Evolutionary conservation across 805 yeast species (phyloP), one percentile per base, ranked within the genome.

Genomic region (Scheffersomyces stipitis): DNA sequence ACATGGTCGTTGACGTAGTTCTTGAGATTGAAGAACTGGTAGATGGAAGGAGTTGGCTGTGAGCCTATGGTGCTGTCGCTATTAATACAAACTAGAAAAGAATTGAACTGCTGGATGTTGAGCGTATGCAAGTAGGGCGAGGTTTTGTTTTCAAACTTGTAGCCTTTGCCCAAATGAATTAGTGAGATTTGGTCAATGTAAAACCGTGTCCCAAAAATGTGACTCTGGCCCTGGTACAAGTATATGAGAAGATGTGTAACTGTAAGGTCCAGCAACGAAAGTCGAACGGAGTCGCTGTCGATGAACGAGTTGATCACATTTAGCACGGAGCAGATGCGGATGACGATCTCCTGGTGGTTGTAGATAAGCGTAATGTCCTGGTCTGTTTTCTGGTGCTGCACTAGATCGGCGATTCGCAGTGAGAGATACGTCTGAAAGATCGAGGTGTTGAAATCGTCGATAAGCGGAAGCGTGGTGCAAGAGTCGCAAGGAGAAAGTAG

Each of bases 161-260:
- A 48, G 4, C 41, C 22, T 28, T 38, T 47, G 10, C 60, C 60
- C 14, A 46, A 39, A 33, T 52, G 51, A 15, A 55, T 34, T 30
- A 55, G 34, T 13, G 36, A 36, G 23, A 55, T 35, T 30, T 55
- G 58, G 37, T 52, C 48, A 9, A 55, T 44, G 14, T 18, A 46
- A 24, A 15, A 32, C 13, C 4, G 18, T 9, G 9, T 8, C 6
- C 30, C 3, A 18, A 23, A 26, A 27, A 37, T 7, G n/a, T 28
- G 13, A 7, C 31, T 30, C n/a, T 30, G 18, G 36, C 45, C 40
- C 31, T 45, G 41, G 28, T 40, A 45, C 13, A 55, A 30, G 37
- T 51, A 55, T 7, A 51, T 33, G 15, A 49, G 41, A 13, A 55
- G 40, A 34, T 54, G 58, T 37, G 49, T 49, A 17, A 48, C 24